A percentile compares a stretch with the other conserved stretches of the same genome.
These are phyloP conservation scores for Trametes punicea DNA, from an alignment of 768 basidiomycete species.

Conservation along the genomic window DNA sequence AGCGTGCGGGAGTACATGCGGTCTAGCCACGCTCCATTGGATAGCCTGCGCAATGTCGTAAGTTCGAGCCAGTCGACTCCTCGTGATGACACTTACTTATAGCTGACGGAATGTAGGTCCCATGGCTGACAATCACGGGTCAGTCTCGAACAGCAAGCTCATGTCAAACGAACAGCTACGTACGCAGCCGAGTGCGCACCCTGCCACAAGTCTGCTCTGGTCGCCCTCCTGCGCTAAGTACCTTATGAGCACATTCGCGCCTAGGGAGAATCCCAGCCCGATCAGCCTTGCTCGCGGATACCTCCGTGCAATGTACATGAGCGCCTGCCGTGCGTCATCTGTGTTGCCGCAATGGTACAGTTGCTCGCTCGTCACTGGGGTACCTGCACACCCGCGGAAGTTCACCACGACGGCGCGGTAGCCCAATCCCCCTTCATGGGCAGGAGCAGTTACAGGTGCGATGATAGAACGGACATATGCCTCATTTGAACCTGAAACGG, in stretches of 20 bases:
- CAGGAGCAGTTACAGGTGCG: constrained; percentile 62
- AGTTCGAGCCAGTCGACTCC: neutral
- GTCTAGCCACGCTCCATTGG: constrained; percentile 29
- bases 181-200: constrained; percentile 75
- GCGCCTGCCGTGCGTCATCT: constrained; percentile 78
- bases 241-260: constrained; percentile 84
- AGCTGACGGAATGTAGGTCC: constrained; percentile 7
- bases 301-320: constrained; percentile 65
- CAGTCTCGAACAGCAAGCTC: neutral
- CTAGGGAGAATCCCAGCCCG: constrained; percentile 92
- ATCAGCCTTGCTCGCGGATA: constrained; percentile 81
- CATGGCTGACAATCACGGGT: neutral
- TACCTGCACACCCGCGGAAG: constrained; percentile 87
- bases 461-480: constrained; percentile 83
- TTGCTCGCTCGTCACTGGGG: constrained; percentile 76
- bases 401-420: constrained; percentile 89
- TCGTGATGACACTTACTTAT: neutral
- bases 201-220: constrained; percentile 56
- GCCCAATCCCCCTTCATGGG: constrained; percentile 76
- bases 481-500: constrained; percentile 71
- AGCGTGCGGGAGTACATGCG: constrained; percentile 46
- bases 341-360: constrained; percentile 89
- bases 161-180: neutral
- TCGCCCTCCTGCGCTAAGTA: constrained; percentile 84
- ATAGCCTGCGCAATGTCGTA: constrained; percentile 44